Evolutionary conservation across 139 green algal species (phyloP).

Genomic region (Picochlorum sp.): DNA sequence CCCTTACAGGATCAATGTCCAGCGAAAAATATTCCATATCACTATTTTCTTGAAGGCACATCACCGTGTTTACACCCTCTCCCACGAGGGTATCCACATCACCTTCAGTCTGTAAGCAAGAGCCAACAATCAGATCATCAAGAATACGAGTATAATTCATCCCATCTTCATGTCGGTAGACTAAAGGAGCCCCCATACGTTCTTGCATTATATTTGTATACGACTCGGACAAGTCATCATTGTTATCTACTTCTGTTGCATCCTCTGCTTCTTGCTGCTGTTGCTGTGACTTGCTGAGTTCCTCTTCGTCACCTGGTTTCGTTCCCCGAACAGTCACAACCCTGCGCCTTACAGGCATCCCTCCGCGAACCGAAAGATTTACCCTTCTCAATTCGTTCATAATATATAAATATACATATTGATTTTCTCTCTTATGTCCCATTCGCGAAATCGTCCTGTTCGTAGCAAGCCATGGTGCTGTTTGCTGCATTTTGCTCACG

Average conservation of each 20-base stretch:
- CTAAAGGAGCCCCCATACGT: conserved; percentile 62
- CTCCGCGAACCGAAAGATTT: too few relatives aligned
- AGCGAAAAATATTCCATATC: conserved; percentile 84
- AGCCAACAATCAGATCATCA: conserved; percentile 86
- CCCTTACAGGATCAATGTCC: conserved; percentile 57
- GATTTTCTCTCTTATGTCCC: too few relatives aligned
- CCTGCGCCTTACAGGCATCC: too few relatives aligned
- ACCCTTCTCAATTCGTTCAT: too few relatives aligned
- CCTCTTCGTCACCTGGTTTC: too few relatives aligned
- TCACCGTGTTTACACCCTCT: conserved; percentile 61
- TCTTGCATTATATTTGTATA: conserved; percentile 77
- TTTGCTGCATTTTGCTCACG: too few relatives aligned
- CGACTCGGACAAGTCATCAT: conserved; percentile 25
- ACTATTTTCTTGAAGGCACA: conserved; percentile 81
- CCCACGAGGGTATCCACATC: conserved; percentile 66
- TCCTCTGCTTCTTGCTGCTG: not conserved
- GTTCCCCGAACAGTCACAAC: too few relatives aligned
- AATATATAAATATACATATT: too few relatives aligned
- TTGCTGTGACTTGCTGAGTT: not conserved
- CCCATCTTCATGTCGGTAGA: conserved; percentile 81
- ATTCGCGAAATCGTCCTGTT: too few relatives aligned
- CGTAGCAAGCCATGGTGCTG: too few relatives aligned
- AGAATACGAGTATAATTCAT: conserved; percentile 82
- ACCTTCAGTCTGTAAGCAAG: conserved; percentile 66
- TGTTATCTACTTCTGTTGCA: conserved; percentile 1